Evolutionary conservation across 306 rosid species (phyloP).

Genomic region (Prunus padus): DNA sequence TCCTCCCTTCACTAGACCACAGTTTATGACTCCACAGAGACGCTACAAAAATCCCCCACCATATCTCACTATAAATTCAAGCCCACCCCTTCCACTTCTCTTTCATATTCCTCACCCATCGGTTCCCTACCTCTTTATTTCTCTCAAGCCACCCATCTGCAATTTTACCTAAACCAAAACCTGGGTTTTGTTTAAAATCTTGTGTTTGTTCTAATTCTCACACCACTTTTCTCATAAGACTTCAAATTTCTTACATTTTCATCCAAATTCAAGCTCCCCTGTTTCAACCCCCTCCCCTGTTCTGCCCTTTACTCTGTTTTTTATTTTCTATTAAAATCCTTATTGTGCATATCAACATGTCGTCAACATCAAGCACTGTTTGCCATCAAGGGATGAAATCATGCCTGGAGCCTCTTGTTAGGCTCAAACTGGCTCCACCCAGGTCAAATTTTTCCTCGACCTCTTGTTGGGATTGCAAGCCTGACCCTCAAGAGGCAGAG

Average conservation of each 20-base stretch:
- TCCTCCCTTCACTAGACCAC: background rate
- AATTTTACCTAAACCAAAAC: conserved; percentile 21
- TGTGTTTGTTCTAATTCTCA: conserved; percentile 13
- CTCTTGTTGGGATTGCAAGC: background rate
- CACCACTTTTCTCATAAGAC: background rate
- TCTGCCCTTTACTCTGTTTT: conserved; percentile 16
- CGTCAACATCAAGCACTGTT: conserved; percentile 43
- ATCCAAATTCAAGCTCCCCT: conserved; percentile 21
- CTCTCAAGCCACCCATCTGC: conserved; percentile 14
- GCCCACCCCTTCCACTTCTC: conserved; percentile 31
- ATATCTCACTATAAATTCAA: conserved; percentile 56
- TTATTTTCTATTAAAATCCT: background rate
- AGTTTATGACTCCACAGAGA: background rate
- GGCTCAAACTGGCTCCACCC: conserved; percentile 50
- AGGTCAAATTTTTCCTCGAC: background rate
- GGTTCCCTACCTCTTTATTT: background rate
- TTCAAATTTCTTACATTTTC: background rate
- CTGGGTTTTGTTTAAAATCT: conserved; percentile 13
- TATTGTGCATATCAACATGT: conserved; percentile 18
- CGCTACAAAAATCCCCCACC: background rate
- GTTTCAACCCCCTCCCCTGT: conserved; percentile 19
- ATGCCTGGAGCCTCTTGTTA: conserved; percentile 46
- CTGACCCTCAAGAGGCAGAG: background rate
- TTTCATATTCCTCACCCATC: conserved; percentile 31
- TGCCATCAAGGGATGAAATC: conserved; percentile 51